Base-by-base conservation (phyloP, 257 asterid species). In the Gentiana dahurica region DNA sequence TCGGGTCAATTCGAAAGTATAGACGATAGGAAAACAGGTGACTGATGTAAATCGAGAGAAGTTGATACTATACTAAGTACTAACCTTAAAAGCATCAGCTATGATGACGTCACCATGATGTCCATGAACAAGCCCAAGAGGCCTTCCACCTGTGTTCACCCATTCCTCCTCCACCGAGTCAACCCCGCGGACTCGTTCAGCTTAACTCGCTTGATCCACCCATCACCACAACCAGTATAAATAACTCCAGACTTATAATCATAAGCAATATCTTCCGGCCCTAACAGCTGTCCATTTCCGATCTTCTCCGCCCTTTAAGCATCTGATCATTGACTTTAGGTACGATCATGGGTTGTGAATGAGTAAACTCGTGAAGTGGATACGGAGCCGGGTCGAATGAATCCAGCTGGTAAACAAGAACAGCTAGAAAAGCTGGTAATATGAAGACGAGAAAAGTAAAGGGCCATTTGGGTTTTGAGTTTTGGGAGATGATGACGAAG, bases 91-190 rank as follows among this genome's bases (percentile, higher is more conserved):
- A 9, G 89, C 84, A 68, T 91, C 98, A 0, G 95, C 96, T 2
- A 91, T 79, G 12, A 91, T 66, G 53, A 91, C 68, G 58, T 84
- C 95, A 8, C 86, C 89, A 61, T 79, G 66, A 44, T 34, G 79
- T 1, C 96, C 98, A 49, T 67, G 69, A 3, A 52, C 85, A 45
- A 91, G 56, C 2, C 94, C 96, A 1, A 91, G 91, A 13, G 98
- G 96, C 48, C 98, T 68, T 11, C 98, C 98, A 8, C 92, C 98
- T 1, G 98, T 87, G 79, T 80, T 79, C 65, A 80, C 76, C 96
- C 96, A 90, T 45, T 77, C 59, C 81, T 86, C 84, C 76, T 75
- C 84, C 61, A 6, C 73, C 51, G 79, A 48, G 47, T 78, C 45
- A 15, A 15, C 24, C 4, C 78, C 48, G 74, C 80, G 3, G 92